Percentiles rank a stretch among this genome's conserved stretches.
phyloP scores from a whole-genome alignment of 139 green algal species.

The Closterium sp. region DNA sequence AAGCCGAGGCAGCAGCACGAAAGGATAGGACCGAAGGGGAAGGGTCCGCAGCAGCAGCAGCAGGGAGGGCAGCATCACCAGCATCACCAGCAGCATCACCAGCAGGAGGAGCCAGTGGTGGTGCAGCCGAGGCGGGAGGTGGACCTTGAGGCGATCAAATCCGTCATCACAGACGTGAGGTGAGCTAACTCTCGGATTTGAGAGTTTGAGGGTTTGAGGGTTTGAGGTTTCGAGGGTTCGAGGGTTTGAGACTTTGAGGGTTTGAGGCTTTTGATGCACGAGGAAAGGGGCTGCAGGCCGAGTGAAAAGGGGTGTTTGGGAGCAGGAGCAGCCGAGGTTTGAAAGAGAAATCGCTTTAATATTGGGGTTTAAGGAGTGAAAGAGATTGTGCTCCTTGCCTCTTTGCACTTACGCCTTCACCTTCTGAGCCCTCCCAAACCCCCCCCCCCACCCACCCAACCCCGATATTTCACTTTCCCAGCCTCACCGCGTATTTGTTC shows the following conservation, averaged over 20 bases:
- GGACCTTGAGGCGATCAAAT: neutral
- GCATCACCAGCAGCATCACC: neutral
- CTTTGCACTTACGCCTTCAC: neutral
- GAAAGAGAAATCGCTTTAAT: neutral
- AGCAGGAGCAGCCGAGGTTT: neutral
- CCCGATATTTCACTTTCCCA: too few relatives aligned
- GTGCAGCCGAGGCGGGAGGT: neutral
- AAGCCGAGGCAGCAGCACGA: neutral
- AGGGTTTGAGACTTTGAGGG: too few relatives aligned
- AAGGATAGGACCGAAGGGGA: neutral
- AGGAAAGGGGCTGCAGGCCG: neutral
- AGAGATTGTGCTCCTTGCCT: too few relatives aligned
- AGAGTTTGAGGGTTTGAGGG: neutral
- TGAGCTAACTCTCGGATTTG: neutral
- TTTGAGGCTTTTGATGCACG: neutral
- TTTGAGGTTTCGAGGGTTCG: too few relatives aligned
- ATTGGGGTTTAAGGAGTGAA: too few relatives aligned
- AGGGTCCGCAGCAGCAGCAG: neutral
- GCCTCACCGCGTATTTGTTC: too few relatives aligned
- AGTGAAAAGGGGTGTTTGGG: neutral
- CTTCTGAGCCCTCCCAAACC: neutral
- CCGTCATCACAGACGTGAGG: neutral
- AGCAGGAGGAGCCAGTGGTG: neutral
- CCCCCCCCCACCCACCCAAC: neutral
- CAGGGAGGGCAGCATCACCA: neutral